phyloP scores from a whole-genome alignment of 805 yeast genomes.

The Saccharomycopsis vini region DNA sequence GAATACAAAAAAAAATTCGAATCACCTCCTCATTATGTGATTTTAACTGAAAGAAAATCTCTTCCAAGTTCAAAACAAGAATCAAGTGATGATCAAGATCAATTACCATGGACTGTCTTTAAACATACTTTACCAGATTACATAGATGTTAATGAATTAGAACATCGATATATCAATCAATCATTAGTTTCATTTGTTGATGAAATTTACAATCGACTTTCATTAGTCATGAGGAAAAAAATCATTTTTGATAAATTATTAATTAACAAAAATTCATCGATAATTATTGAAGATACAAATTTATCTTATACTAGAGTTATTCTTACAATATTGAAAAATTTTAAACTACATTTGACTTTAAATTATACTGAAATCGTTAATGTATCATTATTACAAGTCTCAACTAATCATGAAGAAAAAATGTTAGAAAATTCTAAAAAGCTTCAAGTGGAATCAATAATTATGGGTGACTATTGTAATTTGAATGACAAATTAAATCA shows the following conservation, averaged over 20 bases:
- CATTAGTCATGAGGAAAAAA: conserved; percentile 3
- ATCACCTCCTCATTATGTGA: too few relatives aligned
- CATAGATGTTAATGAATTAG: conserved; percentile 6
- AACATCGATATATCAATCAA: background rate
- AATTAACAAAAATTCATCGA: background rate
- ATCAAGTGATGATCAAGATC: background rate
- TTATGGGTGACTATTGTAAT: background rate
- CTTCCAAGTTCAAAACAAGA: background rate
- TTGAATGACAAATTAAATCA: background rate
- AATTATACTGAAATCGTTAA: background rate
- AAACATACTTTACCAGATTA: conserved; percentile 14
- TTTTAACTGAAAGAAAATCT: background rate
- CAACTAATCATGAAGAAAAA: background rate
- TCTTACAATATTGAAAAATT: background rate
- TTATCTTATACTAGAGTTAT: background rate
- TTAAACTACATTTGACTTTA: background rate
- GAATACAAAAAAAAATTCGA: background rate
- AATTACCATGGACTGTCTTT: conserved; percentile 8
- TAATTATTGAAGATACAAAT: background rate
- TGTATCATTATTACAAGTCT: background rate
- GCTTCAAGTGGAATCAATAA: background rate
- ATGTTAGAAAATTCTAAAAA: background rate
- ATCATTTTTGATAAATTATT: background rate
- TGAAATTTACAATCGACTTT: conserved; percentile 3
- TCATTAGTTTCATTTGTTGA: conserved; percentile 6